Evolutionary conservation across 768 basidiomycete genomes (phyloP), one percentile per base, ranked within the genome.

Genomic region (Obba rivulosa): DNA sequence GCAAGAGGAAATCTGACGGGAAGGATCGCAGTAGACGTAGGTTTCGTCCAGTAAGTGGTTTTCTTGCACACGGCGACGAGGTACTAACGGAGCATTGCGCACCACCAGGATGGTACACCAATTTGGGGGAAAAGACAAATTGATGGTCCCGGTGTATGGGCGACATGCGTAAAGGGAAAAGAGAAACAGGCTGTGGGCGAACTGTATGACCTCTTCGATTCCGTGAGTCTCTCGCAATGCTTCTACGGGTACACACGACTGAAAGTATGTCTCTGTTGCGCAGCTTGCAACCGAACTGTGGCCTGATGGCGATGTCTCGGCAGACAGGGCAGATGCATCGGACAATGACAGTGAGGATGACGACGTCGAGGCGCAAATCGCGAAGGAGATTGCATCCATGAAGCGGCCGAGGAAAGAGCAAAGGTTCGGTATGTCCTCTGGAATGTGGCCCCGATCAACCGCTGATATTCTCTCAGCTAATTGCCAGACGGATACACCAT

Each of bases 71-170:
- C 28, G 28, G 28, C 7, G 5, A 7, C 28, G 13, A 5, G 28
- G 28, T 7, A 5, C 28, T 7, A 31, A 31, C 5, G 5, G 5
- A 5, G 13, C 28, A 7, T 13, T 5, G 28, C 13, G 28, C 5
- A 31, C 13, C 20, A n/a, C 10, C 54, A 87, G 85, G 83, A 86
- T 57, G 85, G 85, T 4, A 78, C 79, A 2, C 75, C 81, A 16
- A 74, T 81, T 23, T 84, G 83, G 82, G 74, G 68, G 18, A 87
- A 80, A 63, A 68, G 77, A 37, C 65, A 70, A 21, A 76, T 91
- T 49, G 85, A 87, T 51, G 90, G 90, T 8, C 90, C 90, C 17
- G 89, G 90, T 16, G 68, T 92, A 17, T 92, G 90, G 89, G 85
- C 80, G 9, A 89, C 83, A 58, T 92, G 87, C 56, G 77, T 89